phyloP scores from a whole-genome alignment of 2,329 filamentous ascomycete genomes.

The Penicillium glabrum region DNA sequence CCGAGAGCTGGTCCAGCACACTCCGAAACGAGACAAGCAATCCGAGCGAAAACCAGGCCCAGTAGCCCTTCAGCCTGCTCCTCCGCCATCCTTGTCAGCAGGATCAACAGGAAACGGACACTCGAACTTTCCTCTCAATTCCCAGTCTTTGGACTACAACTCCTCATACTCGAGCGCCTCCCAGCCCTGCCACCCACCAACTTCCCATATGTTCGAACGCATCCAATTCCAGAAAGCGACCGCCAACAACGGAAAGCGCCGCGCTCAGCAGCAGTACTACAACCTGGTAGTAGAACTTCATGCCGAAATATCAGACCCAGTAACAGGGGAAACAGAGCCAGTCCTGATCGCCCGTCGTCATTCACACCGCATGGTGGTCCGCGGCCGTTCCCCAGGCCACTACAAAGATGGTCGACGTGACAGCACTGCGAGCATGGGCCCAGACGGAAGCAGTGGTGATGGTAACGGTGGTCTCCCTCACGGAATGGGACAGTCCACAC shows the following conservation, averaged over 20 bases:
- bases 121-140: conserved; percentile 22
- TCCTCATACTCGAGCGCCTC: conserved; percentile 29
- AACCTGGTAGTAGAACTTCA: conserved; percentile 85
- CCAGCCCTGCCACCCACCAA: conserved; percentile 38
- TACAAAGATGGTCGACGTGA: conserved; percentile 70
- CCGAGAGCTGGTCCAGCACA: conserved; percentile 86
- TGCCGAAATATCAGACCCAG: conserved; percentile 59
- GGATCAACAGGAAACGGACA: conserved; percentile 23
- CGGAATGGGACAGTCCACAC: conserved; percentile 29
- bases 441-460: conserved; percentile 57
- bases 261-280: conserved; percentile 89
- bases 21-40: conserved; percentile 86
- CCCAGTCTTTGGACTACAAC: conserved; percentile 35
- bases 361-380: conserved; percentile 83
- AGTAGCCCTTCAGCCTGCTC: conserved; percentile 66
- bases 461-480: conserved; percentile 30
- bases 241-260: conserved; percentile 87
- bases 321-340: conserved; percentile 54
- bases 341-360: conserved; percentile 70
- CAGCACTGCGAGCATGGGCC: conserved; percentile 70
- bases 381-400: conserved; percentile 77
- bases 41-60: conserved; percentile 73
- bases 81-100: conserved; percentile 49
- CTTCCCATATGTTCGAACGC: conserved; percentile 72
- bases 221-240: conserved; percentile 95